Evolutionary conservation across 257 asterid species (phyloP).

Genomic region (Thymus mandschuricus): DNA sequence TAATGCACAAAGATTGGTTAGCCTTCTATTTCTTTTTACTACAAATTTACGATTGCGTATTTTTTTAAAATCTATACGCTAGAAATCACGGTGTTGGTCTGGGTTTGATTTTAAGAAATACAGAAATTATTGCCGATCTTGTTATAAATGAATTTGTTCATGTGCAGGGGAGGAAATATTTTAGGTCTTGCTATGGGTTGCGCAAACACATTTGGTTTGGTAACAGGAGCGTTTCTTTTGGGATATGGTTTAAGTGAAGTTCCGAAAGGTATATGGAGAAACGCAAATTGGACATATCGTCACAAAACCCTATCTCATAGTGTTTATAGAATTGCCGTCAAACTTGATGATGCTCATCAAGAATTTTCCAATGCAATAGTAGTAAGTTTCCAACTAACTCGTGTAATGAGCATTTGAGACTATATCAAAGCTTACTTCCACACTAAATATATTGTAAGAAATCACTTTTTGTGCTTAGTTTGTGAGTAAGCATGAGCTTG

Average conservation of each 20-base stretch:
- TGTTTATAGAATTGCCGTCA: slow-evolving; percentile 79
- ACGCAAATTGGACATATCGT: slow-evolving; percentile 73
- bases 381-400: slow-evolving; percentile 47
- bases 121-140: background rate
- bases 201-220: slow-evolving; percentile 84
- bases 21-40: slow-evolving; percentile 40
- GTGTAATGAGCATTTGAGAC: background rate
- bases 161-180: slow-evolving; percentile 70
- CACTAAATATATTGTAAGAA: background rate
- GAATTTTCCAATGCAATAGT: slow-evolving; percentile 75
- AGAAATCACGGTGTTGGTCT: background rate
- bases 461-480: slow-evolving; percentile 5
- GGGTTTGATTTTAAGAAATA: background rate
- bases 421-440: background rate
- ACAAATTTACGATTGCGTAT: background rate
- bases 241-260: slow-evolving; percentile 86
- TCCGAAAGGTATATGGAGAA: slow-evolving; percentile 74
- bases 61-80: background rate
- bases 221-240: slow-evolving; percentile 85
- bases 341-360: slow-evolving; percentile 79
- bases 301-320: slow-evolving; percentile 72
- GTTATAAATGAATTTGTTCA: background rate
- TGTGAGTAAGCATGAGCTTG: background rate
- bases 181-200: slow-evolving; percentile 90
- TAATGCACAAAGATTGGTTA: slow-evolving; percentile 59